Percentiles rank a stretch among this genome's conserved stretches.
Evolutionary conservation across 495 filamentous ascomycete genomes (phyloP).

Genomic region (Cryomyces minteri): DNA sequence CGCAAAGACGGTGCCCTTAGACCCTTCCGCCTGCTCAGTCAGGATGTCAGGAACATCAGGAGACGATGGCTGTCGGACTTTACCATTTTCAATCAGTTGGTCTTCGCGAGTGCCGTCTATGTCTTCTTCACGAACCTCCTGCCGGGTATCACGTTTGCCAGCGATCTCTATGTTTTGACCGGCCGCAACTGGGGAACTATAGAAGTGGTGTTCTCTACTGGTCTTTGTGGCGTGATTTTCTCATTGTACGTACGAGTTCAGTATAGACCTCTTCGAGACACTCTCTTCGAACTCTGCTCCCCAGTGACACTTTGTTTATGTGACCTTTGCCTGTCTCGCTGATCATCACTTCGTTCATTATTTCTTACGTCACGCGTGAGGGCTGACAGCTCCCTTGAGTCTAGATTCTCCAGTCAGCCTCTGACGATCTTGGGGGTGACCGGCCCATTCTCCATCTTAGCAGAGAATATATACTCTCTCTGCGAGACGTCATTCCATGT

Average conservation of each 20-base stretch:
- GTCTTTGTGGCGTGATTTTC: conserved; percentile 48
- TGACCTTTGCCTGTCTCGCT: neutral
- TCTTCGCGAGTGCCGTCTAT: conserved; percentile 53
- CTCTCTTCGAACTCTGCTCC: too few relatives aligned
- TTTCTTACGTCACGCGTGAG: neutral
- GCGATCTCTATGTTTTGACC: conserved; percentile 48
- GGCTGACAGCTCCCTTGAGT: too few relatives aligned
- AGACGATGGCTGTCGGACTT: conserved; percentile 45
- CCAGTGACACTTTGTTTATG: too few relatives aligned
- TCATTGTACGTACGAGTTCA: conserved; percentile 28
- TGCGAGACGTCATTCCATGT: conserved; percentile 40
- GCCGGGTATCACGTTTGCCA: conserved; percentile 56
- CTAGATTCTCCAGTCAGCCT: conserved; percentile 47
- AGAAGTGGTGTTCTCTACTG: conserved; percentile 55
- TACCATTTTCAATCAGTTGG: conserved; percentile 48
- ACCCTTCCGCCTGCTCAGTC: conserved; percentile 43
- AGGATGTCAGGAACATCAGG: conserved; percentile 37
- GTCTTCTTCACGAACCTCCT: conserved; percentile 62
- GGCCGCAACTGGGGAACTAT: conserved; percentile 51
- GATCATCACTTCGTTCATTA: neutral
- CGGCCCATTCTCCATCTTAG: conserved; percentile 54
- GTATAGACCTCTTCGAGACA: too few relatives aligned
- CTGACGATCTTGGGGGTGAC: conserved; percentile 56
- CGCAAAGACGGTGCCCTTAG: conserved; percentile 2
- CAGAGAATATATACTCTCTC: conserved; percentile 48